Evolutionary conservation across 2,329 filamentous ascomycete genomes (phyloP).

Genomic region (Penicillium sp.): DNA sequence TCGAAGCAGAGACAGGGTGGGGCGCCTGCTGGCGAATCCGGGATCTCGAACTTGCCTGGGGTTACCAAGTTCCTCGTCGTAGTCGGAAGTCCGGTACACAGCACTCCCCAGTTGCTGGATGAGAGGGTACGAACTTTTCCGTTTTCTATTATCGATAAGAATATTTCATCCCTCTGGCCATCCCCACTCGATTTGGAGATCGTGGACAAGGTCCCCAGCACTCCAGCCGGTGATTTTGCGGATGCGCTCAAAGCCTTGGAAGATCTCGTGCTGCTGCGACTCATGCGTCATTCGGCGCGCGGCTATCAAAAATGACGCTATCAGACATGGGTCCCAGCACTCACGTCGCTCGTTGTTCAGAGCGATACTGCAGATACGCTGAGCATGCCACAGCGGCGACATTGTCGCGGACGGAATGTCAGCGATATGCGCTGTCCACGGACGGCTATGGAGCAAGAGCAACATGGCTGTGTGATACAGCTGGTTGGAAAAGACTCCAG

Average conservation of each 20-base stretch:
- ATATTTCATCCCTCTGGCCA: conserved; percentile 20
- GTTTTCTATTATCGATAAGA: neutral
- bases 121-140: neutral
- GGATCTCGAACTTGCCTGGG: conserved; percentile 49
- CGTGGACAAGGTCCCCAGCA: conserved; percentile 17
- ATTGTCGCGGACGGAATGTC: conserved; percentile 35
- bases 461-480: conserved; percentile 60
- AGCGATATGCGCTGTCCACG: conserved; percentile 43
- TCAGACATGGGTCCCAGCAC: conserved; percentile 53
- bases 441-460: conserved; percentile 54
- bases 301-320: conserved; percentile 50
- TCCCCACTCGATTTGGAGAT: conserved; percentile 26
- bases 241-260: conserved; percentile 44
- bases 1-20: conserved; percentile 58
- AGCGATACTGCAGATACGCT: conserved; percentile 53
- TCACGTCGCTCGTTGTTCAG: conserved; percentile 49
- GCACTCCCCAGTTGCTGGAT: conserved; percentile 3
- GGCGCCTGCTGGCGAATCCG: conserved; percentile 55
- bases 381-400: conserved; percentile 53
- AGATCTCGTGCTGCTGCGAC: conserved; percentile 48
- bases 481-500: conserved; percentile 52
- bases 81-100: conserved; percentile 1
- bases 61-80: conserved; percentile 25
- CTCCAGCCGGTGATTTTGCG: conserved; percentile 48
- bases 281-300: conserved; percentile 53